Evolutionary conservation across 495 filamentous ascomycete genomes (phyloP), one percentile per base, ranked within the genome.

Genomic region (Xylaria cubensis): DNA sequence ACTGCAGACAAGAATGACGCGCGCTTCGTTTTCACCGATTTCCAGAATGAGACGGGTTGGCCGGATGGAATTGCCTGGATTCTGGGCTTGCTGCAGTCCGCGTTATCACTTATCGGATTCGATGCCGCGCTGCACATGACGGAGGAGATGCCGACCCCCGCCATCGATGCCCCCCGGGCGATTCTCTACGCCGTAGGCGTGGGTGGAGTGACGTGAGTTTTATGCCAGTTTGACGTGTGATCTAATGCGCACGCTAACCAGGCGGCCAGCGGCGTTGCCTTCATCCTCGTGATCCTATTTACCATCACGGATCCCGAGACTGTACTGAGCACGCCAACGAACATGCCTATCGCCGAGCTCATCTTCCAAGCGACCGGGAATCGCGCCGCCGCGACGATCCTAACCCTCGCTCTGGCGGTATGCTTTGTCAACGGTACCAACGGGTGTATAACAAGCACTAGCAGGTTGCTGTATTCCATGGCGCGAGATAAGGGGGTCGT

Each of bases 51-150:
- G 71, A 90, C 88, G 6, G 89, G 89, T 29, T 91, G 90, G 90
- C 80, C 83, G 50, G 85, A 89, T 72, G 90, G 90, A 7, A 85
- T 90, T 24, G 85, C 87, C 3, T 91, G 89, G 89, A 86, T 91
- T 51, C 81, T 89, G 0, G 89, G 89, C 0, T 80, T 91, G 19
- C 81, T 91, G 19, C 89, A 91, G 74, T 88, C 87, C 17, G 89
- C 88, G 0, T 85, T 90, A 39, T 87, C 87, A 12, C 79, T 91
- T 59, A 90, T 88, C 4, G 89, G 88, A 2, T 91, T 87, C 71
- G 89, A 91, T 76, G 88, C 88, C 19, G 89, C 88, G 19, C 84
- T 89, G 26, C 89, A 90, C 66, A 89, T 91, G 87, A 86, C 87
- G 19, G 88, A 84, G 71, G 82, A 84, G 75, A 83, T 84, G 72